Percentiles rank a stretch among this genome's conserved stretches.
phyloP scores from a whole-genome alignment of 257 asterid species.

The Solanum peruvianum region DNA sequence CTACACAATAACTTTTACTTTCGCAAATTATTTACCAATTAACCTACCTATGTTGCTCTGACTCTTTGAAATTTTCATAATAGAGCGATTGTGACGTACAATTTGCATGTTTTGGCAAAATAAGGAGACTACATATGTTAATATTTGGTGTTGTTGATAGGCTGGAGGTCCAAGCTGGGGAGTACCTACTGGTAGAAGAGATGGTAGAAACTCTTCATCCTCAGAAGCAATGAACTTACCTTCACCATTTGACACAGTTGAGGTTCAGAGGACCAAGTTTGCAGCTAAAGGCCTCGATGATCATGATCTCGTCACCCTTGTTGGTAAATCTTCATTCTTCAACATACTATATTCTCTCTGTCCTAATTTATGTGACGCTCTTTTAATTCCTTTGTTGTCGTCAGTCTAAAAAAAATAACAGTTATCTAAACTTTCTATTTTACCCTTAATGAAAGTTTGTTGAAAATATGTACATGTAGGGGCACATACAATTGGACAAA shows the following conservation, averaged over 20 bases:
- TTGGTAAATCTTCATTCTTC: constrained; percentile 22
- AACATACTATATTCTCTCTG: not conserved
- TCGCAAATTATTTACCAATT: not conserved
- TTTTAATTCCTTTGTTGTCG: not conserved
- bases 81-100: not conserved
- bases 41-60: not conserved
- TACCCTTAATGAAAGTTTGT: not conserved
- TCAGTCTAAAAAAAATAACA: not conserved
- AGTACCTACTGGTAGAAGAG: constrained; percentile 66
- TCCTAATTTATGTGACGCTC: not conserved
- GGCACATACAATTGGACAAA: constrained; percentile 61
- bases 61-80: not conserved
- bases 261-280: constrained; percentile 45
- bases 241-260: constrained; percentile 43
- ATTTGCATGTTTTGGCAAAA: not conserved
- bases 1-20: not conserved
- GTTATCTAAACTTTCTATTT: not conserved
- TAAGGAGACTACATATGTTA: not conserved
- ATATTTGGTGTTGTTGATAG: constrained; percentile 7
- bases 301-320: constrained; percentile 69
- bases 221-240: constrained; percentile 41
- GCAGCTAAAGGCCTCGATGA: constrained; percentile 69
- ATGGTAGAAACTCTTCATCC: constrained; percentile 42
- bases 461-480: not conserved
- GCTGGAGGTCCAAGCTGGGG: constrained; percentile 66